phyloP scores from a whole-genome alignment of 1,284 basidiomycete genomes.

The Xerocomus minutiporus region DNA sequence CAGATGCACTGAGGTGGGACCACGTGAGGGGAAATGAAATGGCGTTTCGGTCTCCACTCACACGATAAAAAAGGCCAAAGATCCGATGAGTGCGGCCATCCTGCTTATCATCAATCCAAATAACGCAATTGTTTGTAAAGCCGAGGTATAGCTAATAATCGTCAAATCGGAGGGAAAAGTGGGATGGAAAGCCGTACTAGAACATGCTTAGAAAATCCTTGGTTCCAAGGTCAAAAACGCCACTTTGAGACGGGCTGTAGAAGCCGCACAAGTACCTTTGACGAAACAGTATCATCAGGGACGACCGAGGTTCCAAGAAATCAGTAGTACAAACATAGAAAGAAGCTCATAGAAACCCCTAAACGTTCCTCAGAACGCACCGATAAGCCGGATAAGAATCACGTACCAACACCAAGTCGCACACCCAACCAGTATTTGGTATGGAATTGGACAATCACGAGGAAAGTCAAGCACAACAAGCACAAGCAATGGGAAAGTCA shows the following conservation, averaged over 20 bases:
- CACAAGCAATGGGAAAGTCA: slow-evolving; percentile 41
- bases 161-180: slow-evolving; percentile 2
- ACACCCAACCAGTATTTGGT: slow-evolving; percentile 53
- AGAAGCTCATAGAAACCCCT: slow-evolving; percentile 52
- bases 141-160: slow-evolving; percentile 45
- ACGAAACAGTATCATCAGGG: slow-evolving; percentile 11
- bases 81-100: slow-evolving; percentile 59
- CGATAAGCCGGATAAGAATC: slow-evolving; percentile 4
- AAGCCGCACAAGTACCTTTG: slow-evolving; percentile 54
- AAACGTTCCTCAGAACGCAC: slow-evolving; percentile 8
- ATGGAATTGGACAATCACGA: slow-evolving; percentile 51
- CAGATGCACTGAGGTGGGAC: slow-evolving; percentile 40
- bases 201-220: slow-evolving; percentile 62
- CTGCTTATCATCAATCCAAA: slow-evolving; percentile 73
- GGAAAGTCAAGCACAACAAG: slow-evolving; percentile 71
- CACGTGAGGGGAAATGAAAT: neutral
- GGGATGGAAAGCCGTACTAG: slow-evolving; percentile 47
- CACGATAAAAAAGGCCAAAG: slow-evolving; percentile 56
- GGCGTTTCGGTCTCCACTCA: slow-evolving; percentile 33
- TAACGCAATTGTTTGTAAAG: slow-evolving; percentile 70
- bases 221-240: slow-evolving; percentile 36
- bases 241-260: slow-evolving; percentile 34
- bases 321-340: slow-evolving; percentile 44
- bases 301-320: neutral
- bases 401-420: slow-evolving; percentile 59